Conservation (phyloP, 495 filamentous ascomycete species). For the Amorphotheca resinae region DNA sequence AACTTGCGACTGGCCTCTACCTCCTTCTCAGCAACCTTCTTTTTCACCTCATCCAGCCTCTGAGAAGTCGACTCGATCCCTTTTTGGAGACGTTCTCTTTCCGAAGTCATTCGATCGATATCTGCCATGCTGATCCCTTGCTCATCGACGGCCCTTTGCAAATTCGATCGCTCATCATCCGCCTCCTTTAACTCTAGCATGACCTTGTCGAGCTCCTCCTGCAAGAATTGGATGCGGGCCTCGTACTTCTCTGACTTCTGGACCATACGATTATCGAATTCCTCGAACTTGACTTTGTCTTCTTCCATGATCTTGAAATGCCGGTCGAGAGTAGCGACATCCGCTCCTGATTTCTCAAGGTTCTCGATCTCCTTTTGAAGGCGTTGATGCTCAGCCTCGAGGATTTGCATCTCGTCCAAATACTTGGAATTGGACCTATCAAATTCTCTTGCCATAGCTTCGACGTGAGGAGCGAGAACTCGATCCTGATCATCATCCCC, state of each 20-base stretch:
- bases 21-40: slow-evolving; percentile 71
- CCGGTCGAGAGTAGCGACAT: slow-evolving; percentile 70
- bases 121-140: slow-evolving; percentile 92
- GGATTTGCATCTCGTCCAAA: slow-evolving; percentile 62
- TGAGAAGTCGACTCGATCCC: slow-evolving; percentile 60
- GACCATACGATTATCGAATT: slow-evolving; percentile 71
- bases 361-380: slow-evolving; percentile 77
- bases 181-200: slow-evolving; percentile 63
- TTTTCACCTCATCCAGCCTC: slow-evolving; percentile 71
- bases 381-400: slow-evolving; percentile 71
- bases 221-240: slow-evolving; percentile 56
- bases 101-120: slow-evolving; percentile 96
- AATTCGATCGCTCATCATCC: slow-evolving; percentile 63
- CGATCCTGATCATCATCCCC: slow-evolving; percentile 68
- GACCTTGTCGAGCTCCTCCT: slow-evolving; percentile 67
- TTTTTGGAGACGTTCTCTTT: slow-evolving; percentile 82
- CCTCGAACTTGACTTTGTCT: slow-evolving; percentile 83
- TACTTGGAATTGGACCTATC: slow-evolving; percentile 69
- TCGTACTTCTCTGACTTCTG: slow-evolving; percentile 77
- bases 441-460: slow-evolving; percentile 82
- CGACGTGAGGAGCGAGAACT: slow-evolving; percentile 68
- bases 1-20: slow-evolving; percentile 67
- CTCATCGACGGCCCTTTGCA: slow-evolving; percentile 77
- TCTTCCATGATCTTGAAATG: slow-evolving; percentile 78
- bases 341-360: slow-evolving; percentile 69